Percentiles rank a stretch among this genome's conserved stretches.
Evolutionary conservation across 176 grass and related monocot genomes (phyloP).

Genomic region (Calamus simplicifolius): DNA sequence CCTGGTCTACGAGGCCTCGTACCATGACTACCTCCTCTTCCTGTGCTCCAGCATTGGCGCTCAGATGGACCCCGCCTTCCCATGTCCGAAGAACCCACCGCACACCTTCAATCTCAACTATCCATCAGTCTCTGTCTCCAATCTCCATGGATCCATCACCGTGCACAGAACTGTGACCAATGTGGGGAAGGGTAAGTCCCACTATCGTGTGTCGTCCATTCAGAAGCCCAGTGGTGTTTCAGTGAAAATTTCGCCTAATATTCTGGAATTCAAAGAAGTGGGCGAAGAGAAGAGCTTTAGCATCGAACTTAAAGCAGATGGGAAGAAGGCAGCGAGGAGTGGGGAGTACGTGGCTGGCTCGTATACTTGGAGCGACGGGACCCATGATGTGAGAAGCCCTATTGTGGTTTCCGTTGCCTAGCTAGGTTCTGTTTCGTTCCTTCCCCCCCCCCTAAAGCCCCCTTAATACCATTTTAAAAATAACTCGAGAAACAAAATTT

Average conservation of each 20-base stretch:
- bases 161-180: slow-evolving; percentile 76
- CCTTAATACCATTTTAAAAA: too few relatives aligned
- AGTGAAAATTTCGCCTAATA: slow-evolving; percentile 40
- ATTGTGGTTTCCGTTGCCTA: slow-evolving; percentile 41
- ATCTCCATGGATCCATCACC: slow-evolving; percentile 33
- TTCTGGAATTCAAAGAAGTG: slow-evolving; percentile 27
- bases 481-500: too few relatives aligned
- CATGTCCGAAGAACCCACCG: slow-evolving; percentile 46
- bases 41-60: slow-evolving; percentile 43
- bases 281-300: slow-evolving; percentile 54
- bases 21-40: slow-evolving; percentile 78
- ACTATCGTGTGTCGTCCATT: slow-evolving; percentile 36
- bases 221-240: slow-evolving; percentile 40
- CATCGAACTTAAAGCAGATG: slow-evolving; percentile 14
- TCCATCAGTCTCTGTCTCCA: slow-evolving; percentile 55
- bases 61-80: slow-evolving; percentile 47
- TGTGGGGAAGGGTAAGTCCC: slow-evolving; percentile 26
- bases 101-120: slow-evolving; percentile 57
- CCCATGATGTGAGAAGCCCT: slow-evolving; percentile 66
- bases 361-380: slow-evolving; percentile 64
- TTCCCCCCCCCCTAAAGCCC: too few relatives aligned
- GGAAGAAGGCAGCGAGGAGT: neutral
- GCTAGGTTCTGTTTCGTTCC: neutral
- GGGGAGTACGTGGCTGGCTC: slow-evolving; percentile 35
- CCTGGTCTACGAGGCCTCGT: slow-evolving; percentile 77